phyloP scores from a whole-genome alignment of 2,329 filamentous ascomycete species.

The Aaosphaeria pasadenensis region DNA sequence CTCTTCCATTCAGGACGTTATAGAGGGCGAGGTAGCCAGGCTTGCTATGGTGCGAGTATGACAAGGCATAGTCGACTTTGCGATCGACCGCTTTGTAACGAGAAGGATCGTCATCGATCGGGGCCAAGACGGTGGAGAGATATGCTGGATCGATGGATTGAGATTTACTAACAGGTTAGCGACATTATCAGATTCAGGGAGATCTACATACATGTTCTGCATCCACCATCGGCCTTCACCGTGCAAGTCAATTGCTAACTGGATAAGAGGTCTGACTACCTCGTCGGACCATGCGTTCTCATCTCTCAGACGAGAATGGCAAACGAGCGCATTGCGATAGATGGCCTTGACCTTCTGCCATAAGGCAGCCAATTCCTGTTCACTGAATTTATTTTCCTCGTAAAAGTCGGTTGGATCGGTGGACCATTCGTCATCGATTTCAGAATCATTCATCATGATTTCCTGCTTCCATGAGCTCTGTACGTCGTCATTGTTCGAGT shows the following conservation, averaged over 20 bases:
- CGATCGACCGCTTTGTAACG: constrained; percentile 4
- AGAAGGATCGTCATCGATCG: constrained; percentile 1
- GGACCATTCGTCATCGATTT: too few relatives aligned
- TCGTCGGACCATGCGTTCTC: constrained; percentile 11
- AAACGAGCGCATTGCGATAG: background rate
- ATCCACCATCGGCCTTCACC: constrained; percentile 5
- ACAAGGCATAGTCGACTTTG: constrained; percentile 13
- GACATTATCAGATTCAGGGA: background rate
- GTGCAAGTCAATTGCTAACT: constrained; percentile 10
- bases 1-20: constrained; percentile 5
- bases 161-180: constrained; percentile 6
- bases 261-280: constrained; percentile 9
- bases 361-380: background rate
- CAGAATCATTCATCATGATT: too few relatives aligned
- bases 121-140: constrained; percentile 6
- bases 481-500: too few relatives aligned
- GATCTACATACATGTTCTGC: constrained; percentile 9
- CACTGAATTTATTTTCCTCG: too few relatives aligned
- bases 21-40: constrained; percentile 8
- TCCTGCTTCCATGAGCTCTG: too few relatives aligned
- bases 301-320: background rate
- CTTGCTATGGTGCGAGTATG: constrained; percentile 9
- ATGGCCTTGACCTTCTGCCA: background rate
- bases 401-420: too few relatives aligned
- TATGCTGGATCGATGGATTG: constrained; percentile 11